Evolutionary conservation across 2,329 filamentous ascomycete genomes (phyloP).

Genomic region (Emericellopsis cladophorae): DNA sequence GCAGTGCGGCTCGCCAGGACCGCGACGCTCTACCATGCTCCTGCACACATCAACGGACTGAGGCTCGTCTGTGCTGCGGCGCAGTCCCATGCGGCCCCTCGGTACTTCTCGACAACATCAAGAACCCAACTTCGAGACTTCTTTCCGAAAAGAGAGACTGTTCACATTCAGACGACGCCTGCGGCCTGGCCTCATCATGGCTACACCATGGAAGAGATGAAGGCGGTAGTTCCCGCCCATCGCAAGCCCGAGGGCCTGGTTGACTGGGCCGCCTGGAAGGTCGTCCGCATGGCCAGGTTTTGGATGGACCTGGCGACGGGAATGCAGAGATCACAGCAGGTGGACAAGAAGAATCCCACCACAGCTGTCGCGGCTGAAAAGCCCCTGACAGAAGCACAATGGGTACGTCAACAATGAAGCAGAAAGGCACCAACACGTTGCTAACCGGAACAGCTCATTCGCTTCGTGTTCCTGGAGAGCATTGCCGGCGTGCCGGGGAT

Average conservation of each 20-base stretch:
- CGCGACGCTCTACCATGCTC: too few relatives aligned
- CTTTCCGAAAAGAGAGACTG: constrained; percentile 49
- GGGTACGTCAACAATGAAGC: constrained; percentile 30
- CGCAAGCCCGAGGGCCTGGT: constrained; percentile 59
- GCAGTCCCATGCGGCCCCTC: constrained; percentile 6
- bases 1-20: too few relatives aligned
- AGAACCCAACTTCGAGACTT: constrained; percentile 37
- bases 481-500: constrained; percentile 94
- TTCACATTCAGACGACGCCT: constrained; percentile 47
- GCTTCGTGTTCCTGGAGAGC: constrained; percentile 88
- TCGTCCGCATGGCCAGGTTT: constrained; percentile 65
- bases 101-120: constrained; percentile 37
- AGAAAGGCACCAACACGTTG: not conserved
- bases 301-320: constrained; percentile 75
- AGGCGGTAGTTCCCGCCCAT: constrained; percentile 60
- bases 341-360: constrained; percentile 42
- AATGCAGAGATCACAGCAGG: constrained; percentile 57
- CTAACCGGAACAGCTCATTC: constrained; percentile 40
- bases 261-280: constrained; percentile 66
- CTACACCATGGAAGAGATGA: constrained; percentile 73
- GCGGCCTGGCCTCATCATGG: constrained; percentile 60
- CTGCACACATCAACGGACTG: too few relatives aligned
- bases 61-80: too few relatives aligned
- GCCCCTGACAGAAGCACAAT: constrained; percentile 73
- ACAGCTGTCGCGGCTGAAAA: constrained; percentile 38